Evolutionary conservation across 441 rosid genomes (phyloP).

Genomic region (Monsonia emarginata): DNA sequence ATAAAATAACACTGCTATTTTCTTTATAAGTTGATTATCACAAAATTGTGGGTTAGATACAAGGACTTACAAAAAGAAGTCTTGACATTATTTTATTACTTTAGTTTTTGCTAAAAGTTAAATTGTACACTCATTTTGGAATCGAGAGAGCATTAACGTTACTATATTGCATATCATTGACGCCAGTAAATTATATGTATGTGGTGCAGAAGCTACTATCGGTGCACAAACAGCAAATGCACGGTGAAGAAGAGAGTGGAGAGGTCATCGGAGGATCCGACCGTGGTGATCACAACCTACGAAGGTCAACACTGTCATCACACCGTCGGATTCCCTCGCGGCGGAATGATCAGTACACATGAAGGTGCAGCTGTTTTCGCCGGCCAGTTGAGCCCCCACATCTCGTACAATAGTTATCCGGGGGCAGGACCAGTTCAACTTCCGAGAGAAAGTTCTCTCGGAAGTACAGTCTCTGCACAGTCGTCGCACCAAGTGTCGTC

Average conservation of each 20-base stretch:
- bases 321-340: background rate
- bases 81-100: too few relatives aligned
- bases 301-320: background rate
- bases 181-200: too few relatives aligned
- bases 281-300: background rate
- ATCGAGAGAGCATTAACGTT: too few relatives aligned
- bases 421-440: background rate
- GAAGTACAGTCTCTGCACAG: background rate
- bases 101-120: too few relatives aligned
- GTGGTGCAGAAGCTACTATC: background rate
- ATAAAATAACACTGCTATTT: too few relatives aligned
- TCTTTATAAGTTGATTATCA: too few relatives aligned
- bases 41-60: too few relatives aligned
- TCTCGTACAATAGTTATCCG: background rate
- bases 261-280: background rate
- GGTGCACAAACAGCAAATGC: background rate
- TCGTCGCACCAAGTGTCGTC: background rate
- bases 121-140: too few relatives aligned
- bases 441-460: background rate
- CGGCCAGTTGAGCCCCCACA: background rate
- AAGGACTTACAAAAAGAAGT: too few relatives aligned
- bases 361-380: background rate
- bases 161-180: too few relatives aligned
- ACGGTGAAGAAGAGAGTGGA: slow-evolving; percentile 2
- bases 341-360: background rate